These are phyloP conservation scores for Clohesyomyces aquaticus DNA, from an alignment of 495 filamentous ascomycete genomes.

Conservation along the genomic window DNA sequence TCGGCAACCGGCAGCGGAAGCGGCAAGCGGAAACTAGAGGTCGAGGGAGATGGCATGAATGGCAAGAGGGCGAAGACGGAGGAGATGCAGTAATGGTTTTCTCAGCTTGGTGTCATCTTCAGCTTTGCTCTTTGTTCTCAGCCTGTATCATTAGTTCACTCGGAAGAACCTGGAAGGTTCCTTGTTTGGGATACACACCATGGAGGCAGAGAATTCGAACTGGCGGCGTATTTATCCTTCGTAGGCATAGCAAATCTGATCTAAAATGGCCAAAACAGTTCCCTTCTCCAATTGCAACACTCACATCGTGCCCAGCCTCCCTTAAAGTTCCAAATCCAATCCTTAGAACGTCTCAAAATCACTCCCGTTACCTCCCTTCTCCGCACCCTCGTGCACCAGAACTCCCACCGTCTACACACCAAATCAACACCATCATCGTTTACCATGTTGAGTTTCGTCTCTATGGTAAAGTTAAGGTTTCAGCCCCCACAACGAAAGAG, in stretches of 20 bases:
- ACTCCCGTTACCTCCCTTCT: too few relatives aligned
- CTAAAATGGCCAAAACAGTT: too few relatives aligned
- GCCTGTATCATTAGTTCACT: background rate
- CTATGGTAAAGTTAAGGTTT: background rate
- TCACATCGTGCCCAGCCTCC: too few relatives aligned
- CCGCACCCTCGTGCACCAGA: too few relatives aligned
- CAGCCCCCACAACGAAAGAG: background rate
- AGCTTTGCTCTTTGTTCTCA: background rate
- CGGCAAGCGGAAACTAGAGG: slow-evolving; percentile 43
- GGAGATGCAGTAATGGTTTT: slow-evolving; percentile 22
- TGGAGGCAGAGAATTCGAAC: too few relatives aligned
- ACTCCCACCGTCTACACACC: background rate
- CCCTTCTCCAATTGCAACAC: too few relatives aligned
- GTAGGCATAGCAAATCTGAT: too few relatives aligned
- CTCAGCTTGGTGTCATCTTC: background rate
- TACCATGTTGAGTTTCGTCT: background rate
- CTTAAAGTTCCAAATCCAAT: too few relatives aligned
- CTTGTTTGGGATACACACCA: too few relatives aligned
- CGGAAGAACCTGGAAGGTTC: background rate
- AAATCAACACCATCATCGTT: background rate
- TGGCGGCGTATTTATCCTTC: too few relatives aligned
- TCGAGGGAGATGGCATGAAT: slow-evolving; percentile 26
- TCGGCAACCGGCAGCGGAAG: slow-evolving; percentile 35
- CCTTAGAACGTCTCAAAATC: too few relatives aligned
- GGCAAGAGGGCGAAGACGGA: slow-evolving; percentile 49